phyloP scores from a whole-genome alignment of 805 yeast genomes.

The Huiozyma naganishii region DNA sequence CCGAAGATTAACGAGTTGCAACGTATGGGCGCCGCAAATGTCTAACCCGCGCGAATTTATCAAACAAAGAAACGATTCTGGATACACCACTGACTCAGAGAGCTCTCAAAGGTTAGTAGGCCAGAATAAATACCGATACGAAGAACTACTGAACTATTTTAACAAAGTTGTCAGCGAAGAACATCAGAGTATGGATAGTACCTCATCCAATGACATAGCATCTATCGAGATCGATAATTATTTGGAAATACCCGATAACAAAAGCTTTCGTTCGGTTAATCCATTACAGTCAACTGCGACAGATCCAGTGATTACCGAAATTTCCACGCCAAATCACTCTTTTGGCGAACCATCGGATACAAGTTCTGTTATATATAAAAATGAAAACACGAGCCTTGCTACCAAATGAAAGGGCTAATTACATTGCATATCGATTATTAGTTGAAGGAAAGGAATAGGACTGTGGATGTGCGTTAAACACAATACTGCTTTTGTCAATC shows the following conservation, averaged over 20 bases:
- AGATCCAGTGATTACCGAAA: neutral
- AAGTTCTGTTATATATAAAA: conserved; percentile 6
- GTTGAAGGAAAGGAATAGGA: too few species aligned
- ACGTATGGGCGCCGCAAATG: conserved; percentile 19
- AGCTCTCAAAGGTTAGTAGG: conserved; percentile 20
- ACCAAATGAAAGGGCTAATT: neutral
- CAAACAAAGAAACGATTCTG: conserved; percentile 4
- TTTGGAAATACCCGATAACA: conserved; percentile 5
- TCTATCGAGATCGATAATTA: conserved; percentile 5
- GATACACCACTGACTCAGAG: conserved; percentile 8
- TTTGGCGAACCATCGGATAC: conserved; percentile 6
- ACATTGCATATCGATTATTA: too few species aligned
- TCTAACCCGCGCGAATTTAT: conserved; percentile 2
- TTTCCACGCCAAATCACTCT: conserved; percentile 1
- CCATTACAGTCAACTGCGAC: conserved; percentile 1
- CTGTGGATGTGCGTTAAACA: too few species aligned
- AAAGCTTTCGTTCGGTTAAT: conserved; percentile 1
- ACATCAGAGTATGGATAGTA: neutral
- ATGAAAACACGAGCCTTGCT: neutral
- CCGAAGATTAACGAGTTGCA: conserved; percentile 49
- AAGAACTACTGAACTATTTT: conserved; percentile 24
- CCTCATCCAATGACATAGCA: conserved; percentile 2
- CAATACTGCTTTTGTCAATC: too few species aligned
- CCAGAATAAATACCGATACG: conserved; percentile 18
- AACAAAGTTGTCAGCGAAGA: conserved; percentile 8